Evolutionary conservation across 768 basidiomycete species (phyloP), one percentile per base, ranked within the genome.

Genomic region (Lyophyllum shimeji): DNA sequence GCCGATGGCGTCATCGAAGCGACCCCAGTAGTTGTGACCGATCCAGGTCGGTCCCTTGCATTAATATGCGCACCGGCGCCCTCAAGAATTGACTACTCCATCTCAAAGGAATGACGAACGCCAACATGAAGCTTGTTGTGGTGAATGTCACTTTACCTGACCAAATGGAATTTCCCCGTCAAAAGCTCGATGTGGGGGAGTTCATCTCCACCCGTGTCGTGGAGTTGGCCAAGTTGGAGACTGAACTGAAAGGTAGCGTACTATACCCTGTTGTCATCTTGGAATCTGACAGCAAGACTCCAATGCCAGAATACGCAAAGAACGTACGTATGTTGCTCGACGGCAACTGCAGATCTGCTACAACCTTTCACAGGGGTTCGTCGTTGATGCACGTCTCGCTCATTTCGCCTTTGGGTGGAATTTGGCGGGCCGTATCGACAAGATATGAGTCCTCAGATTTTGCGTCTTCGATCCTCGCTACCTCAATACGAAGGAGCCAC

Each of bases 41-140:
- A 93, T 67, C 90, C 91, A 59, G 92, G 89, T 89, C 49, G 72
- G 64, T 17, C 50, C 8, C 40, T 31, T 15, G 43, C 40, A 24
- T 23, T 29, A 29, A 4, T 29, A 29, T 29, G 3, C 25, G 47
- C 18, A 33, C 25, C 39, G 5, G 7, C n/a, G 52, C 43, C 29
- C 50, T 50, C 39, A 31, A 52, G 46, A 57, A 21, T 25, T 37
- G 42, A 56, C 46, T 40, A 56, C 46, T 40, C n/a, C 53, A 12
- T 25, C 2, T 46, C 24, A 27, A 44, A 91, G 94, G 95, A 9
- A 95, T 98, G 94, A 89, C 92, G 18, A 93, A 86, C 43, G 90
- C 95, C 12, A 96, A 90, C 66, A 95, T 95, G 92, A 87, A 91
- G 63, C 81, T 97, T 20, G 85, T 93, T 46, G 77, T 87, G 17